Base-by-base conservation (phyloP, 371 early-diverging fungal genomes). In the Chytridium lagenaria region DNA sequence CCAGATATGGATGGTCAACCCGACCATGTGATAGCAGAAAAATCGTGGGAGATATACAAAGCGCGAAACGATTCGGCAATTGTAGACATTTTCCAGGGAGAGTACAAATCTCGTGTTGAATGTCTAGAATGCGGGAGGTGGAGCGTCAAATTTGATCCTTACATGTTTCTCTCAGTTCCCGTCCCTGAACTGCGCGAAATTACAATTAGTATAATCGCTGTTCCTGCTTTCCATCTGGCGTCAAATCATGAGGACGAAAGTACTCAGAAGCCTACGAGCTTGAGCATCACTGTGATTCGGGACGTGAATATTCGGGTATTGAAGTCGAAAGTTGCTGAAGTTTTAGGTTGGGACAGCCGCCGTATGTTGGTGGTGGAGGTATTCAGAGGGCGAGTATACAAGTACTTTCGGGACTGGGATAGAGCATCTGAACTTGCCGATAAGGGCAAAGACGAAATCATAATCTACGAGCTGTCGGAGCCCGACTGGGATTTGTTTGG, bases 101-200 rank as follows among this genome's bases (percentile, higher is more conserved):
- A 93, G 76, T 91, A 91, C 76, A 92, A 90, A 74, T 89, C 90
- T 36, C 88, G 89, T 0, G 80, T 94, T 34, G 84, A 88, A 31
- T 96, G 97, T 74, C 75, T 83, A 26, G 87, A 80, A 16, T 85
- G 85, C 59, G 75, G 73, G 38, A 87, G 89, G 55, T 72, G 37
- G 86, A 87, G 91, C 88, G 39, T 95, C 91, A 40, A 92, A 0
- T 97, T 93, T 73, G 93, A 95, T 63, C 86, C 94, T 0, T 96
- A 94, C 82, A 95, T 95, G 90, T 94, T 91, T 66, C 79, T 99
- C 19, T 91, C 95, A 0, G 76, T 98, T 5, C 97, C 98, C 2
- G 95, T 99, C 57, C 97, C 97, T 1, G 81, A 84, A 84, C 89
- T 90, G 19, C 59, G 79, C 15, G 75, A 77, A 37, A 59, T 78